Evolutionary conservation across 2,329 filamentous ascomycete species (phyloP).

Genomic region (Bipolaris victoriae): DNA sequence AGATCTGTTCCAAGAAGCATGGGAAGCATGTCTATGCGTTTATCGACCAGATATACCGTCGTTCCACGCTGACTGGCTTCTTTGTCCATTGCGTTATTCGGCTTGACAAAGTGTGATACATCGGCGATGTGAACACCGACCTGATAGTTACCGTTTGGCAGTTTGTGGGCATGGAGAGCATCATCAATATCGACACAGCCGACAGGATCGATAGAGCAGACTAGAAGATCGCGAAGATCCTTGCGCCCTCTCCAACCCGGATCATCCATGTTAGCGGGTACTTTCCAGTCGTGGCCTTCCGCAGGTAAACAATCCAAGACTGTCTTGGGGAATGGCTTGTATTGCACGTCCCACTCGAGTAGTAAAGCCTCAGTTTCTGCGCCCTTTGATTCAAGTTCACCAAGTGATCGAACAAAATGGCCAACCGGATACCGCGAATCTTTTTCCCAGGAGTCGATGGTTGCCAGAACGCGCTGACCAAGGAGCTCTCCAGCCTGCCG

Average conservation of each 20-base stretch:
- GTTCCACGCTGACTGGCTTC: slow-evolving; percentile 94
- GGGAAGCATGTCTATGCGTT: slow-evolving; percentile 99
- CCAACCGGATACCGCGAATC: slow-evolving; percentile 91
- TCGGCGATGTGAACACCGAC: slow-evolving; percentile 98
- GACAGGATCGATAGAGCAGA: slow-evolving; percentile 96
- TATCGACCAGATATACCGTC: slow-evolving; percentile 96
- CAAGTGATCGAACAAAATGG: slow-evolving; percentile 90
- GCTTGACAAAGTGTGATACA: slow-evolving; percentile 98
- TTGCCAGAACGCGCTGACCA: slow-evolving; percentile 89
- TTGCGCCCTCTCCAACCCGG: slow-evolving; percentile 84
- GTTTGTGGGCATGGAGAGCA: slow-evolving; percentile 81
- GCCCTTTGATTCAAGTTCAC: slow-evolving; percentile 94
- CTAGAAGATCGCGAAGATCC: slow-evolving; percentile 82
- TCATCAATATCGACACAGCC: slow-evolving; percentile 99
- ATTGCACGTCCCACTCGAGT: slow-evolving; percentile 96
- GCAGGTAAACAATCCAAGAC: slow-evolving; percentile 90
- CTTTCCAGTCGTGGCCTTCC: slow-evolving; percentile 93
- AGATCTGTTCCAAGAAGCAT: slow-evolving; percentile 94
- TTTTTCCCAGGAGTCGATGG: slow-evolving; percentile 93
- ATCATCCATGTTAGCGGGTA: slow-evolving; percentile 78
- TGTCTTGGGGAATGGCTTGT: slow-evolving; percentile 93
- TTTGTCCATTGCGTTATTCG: slow-evolving; percentile 94
- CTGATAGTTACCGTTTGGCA: slow-evolving; percentile 93
- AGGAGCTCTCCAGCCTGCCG: slow-evolving; percentile 86
- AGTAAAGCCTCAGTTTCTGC: slow-evolving; percentile 95